phyloP scores from a whole-genome alignment of 1,284 basidiomycete genomes.

The Cerioporus squamosus region DNA sequence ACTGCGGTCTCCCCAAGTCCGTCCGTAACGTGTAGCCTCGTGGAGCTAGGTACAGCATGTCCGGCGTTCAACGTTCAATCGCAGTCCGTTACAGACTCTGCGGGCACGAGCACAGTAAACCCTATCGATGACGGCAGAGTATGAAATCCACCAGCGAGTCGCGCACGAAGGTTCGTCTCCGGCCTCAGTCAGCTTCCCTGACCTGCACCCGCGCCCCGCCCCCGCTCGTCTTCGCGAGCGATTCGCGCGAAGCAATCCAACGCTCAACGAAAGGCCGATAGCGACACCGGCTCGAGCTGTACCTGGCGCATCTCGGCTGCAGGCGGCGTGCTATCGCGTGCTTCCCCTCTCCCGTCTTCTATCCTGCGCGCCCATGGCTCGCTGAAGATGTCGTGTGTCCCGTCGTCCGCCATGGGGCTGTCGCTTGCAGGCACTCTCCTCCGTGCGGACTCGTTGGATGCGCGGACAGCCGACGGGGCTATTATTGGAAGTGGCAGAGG shows the following conservation, averaged over 20 bases:
- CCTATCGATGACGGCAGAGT: too few relatives aligned
- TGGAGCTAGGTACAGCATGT: too few relatives aligned
- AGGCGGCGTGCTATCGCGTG: neutral
- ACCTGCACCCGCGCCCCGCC: too few relatives aligned
- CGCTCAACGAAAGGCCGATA: conserved; percentile 9
- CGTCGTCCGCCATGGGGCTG: conserved; percentile 19
- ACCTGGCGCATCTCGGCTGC: conserved; percentile 29
- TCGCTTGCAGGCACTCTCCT: neutral
- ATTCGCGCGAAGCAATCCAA: neutral
- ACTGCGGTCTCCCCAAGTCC: neutral
- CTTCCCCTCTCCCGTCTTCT: conserved; percentile 1
- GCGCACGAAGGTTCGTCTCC: neutral
- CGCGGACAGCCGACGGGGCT: neutral
- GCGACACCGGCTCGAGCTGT: conserved; percentile 22
- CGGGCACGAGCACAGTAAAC: too few relatives aligned
- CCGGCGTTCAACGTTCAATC: too few relatives aligned
- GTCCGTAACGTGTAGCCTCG: neutral
- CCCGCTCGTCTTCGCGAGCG: neutral
- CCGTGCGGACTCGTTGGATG: conserved; percentile 1
- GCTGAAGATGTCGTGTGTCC: conserved; percentile 25
- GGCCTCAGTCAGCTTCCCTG: neutral
- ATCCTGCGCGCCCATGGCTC: conserved; percentile 8
- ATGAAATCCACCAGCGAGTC: neutral
- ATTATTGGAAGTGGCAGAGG: conserved; percentile 8
- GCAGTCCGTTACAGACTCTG: too few relatives aligned